Evolutionary conservation across 2,329 filamentous ascomycete species (phyloP), one percentile per base, ranked within the genome.

Genomic region (Chalara sp.): DNA sequence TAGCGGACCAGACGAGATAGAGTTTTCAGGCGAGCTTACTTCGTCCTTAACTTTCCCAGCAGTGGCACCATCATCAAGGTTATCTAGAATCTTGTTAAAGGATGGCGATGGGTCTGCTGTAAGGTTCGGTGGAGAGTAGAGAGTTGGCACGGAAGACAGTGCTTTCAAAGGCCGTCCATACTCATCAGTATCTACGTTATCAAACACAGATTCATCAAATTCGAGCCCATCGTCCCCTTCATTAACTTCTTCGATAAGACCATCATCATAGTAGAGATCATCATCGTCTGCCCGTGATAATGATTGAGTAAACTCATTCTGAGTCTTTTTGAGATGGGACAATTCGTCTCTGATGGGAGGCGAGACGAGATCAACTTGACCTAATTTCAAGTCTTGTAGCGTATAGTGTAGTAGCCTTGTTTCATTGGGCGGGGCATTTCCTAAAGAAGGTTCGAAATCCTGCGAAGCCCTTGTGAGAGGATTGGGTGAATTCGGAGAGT

Each of bases 171-270:
- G 81, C 28, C 81, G 72, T 12, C 81, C 81, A 61, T 78, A 84
- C 55, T 75, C 66, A 64, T 85, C 76, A 11, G 81, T 81, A 60
- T 84, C 81, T 47, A 85, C 74, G 32, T 81, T 74, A 56, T 89
- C 86, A 61, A 89, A 89, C 11, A 88, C 76, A 5, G 82, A 84
- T 63, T 89, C 86, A 54, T 89, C 84, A 63, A 89, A 88, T 1
- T 76, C 72, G 0, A 72, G 70, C 1, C 73, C 73, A 31, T 84
- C 78, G 5, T 66, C 61, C 6, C 60, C 63, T 21, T 63, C 58
- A 13, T 73, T 74, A 52, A 76, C 72, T 3, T 74, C 69, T 46
- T 73, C 71, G 51, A 71, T 72, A 6, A 73, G 62, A 2, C 82
- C 83, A 61, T 82, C 81, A 55, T 86, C 82, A 61, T 84, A 89